phyloP scores from a whole-genome alignment of 176 grass and related monocot species.

The Tillandsia fasciculata region DNA sequence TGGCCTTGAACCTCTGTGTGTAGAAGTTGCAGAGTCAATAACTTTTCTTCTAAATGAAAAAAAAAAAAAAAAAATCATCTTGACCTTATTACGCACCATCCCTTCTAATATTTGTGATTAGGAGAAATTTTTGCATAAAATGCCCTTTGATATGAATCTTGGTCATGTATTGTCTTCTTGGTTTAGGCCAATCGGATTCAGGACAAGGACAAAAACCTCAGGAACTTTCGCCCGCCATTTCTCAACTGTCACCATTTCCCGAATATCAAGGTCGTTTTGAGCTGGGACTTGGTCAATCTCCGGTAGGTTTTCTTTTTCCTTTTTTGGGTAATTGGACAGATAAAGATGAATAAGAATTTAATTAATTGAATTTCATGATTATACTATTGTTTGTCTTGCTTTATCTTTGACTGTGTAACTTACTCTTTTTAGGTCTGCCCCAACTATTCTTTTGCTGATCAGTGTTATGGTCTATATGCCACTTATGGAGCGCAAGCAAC shows the following conservation, averaged over 20 bases:
- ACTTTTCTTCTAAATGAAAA: too few species aligned
- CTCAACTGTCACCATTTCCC: slow-evolving; percentile 31
- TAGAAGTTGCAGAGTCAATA: too few species aligned
- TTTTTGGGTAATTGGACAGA: slow-evolving; percentile 8
- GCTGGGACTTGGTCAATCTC: slow-evolving; percentile 60
- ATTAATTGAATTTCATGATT: background rate
- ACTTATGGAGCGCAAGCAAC: slow-evolving; percentile 42
- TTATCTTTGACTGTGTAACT: background rate
- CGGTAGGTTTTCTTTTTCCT: slow-evolving; percentile 34
- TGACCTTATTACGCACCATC: too few species aligned
- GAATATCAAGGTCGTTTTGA: slow-evolving; percentile 51
- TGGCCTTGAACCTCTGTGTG: too few species aligned
- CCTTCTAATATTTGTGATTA: too few species aligned
- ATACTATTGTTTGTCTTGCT: background rate
- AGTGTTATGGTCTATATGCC: slow-evolving; percentile 63
- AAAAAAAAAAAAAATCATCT: too few species aligned
- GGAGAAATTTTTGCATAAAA: too few species aligned
- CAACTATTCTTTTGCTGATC: slow-evolving; percentile 48
- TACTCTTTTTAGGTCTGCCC: slow-evolving; percentile 44
- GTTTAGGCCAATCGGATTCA: slow-evolving; percentile 29
- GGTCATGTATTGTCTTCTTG: background rate
- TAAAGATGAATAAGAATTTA: background rate
- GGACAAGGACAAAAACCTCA: slow-evolving; percentile 41
- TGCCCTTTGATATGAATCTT: background rate
- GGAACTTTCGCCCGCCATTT: slow-evolving; percentile 35